Evolutionary conservation across 2,329 filamentous ascomycete genomes (phyloP).

Genomic region (Coleophoma cylindrospora): DNA sequence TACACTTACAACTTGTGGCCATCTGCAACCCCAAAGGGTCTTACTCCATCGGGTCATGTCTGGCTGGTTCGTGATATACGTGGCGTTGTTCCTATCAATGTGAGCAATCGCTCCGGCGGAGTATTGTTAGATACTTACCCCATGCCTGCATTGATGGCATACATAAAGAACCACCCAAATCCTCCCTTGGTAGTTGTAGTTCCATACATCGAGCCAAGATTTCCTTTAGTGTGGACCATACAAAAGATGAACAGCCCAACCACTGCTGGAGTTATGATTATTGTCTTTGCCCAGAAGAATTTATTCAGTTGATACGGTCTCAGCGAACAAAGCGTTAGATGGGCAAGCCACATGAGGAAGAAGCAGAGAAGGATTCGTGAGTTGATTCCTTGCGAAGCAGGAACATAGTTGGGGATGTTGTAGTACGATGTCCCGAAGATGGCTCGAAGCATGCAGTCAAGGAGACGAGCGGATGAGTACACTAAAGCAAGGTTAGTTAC

Average conservation of each 20-base stretch:
- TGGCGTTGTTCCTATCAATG: constrained; percentile 20
- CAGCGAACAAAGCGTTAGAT: constrained; percentile 32
- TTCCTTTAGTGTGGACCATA: constrained; percentile 27
- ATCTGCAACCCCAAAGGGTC: constrained; percentile 19
- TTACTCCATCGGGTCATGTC: constrained; percentile 34
- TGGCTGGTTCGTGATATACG: constrained; percentile 31
- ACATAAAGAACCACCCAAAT: constrained; percentile 24
- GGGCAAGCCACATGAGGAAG: constrained; percentile 33
- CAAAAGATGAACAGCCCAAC: constrained; percentile 29
- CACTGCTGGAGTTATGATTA: constrained; percentile 26
- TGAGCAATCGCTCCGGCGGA: too few species aligned
- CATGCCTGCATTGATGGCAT: constrained; percentile 26
- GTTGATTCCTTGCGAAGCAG: constrained; percentile 27
- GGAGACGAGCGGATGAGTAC: constrained; percentile 21
- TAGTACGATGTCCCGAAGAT: constrained; percentile 27
- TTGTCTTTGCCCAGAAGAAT: constrained; percentile 35
- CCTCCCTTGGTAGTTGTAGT: constrained; percentile 6
- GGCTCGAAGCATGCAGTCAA: constrained; percentile 27
- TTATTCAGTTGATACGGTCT: constrained; percentile 32
- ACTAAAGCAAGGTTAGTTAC: constrained; percentile 13
- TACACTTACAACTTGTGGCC: too few species aligned
- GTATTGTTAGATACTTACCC: too few species aligned
- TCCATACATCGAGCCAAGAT: constrained; percentile 17
- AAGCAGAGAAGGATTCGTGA: constrained; percentile 29
- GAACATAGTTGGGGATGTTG: constrained; percentile 27